Evolutionary conservation across 805 yeast species (phyloP).

Genomic region (Candida tallmaniae): DNA sequence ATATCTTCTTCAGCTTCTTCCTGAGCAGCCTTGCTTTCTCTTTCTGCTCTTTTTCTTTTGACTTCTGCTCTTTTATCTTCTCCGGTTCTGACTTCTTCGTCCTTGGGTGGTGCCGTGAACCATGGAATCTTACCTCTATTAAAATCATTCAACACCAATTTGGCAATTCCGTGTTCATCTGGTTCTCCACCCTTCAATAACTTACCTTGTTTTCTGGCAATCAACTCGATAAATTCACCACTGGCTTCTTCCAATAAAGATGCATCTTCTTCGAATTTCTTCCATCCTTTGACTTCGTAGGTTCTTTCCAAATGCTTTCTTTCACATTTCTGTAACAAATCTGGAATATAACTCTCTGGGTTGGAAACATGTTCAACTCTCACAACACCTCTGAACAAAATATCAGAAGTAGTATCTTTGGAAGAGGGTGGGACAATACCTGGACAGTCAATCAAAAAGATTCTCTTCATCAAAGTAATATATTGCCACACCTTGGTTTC

Average conservation of each 20-base stretch:
- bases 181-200: constrained; percentile 97
- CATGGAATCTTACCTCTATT: constrained; percentile 97
- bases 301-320: constrained; percentile 90
- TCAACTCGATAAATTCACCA: constrained; percentile 75
- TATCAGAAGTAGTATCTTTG: constrained; percentile 87
- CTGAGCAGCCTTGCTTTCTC: constrained; percentile 31
- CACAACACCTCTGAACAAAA: constrained; percentile 93
- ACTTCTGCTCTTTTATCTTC: constrained; percentile 51
- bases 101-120: constrained; percentile 93
- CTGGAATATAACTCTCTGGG: constrained; percentile 95
- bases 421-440: constrained; percentile 97
- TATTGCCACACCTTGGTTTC: constrained; percentile 99
- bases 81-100: constrained; percentile 52
- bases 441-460: constrained; percentile 95
- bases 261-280: constrained; percentile 36
- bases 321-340: constrained; percentile 78
- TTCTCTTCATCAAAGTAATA: constrained; percentile 93
- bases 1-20: constrained; percentile 18
- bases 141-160: constrained; percentile 86
- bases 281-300: constrained; percentile 91
- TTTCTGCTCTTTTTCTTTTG: constrained; percentile 51
- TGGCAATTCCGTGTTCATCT: constrained; percentile 89
- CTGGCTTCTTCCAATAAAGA: constrained; percentile 45
- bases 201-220: constrained; percentile 92
- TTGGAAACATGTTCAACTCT: constrained; percentile 96